phyloP scores from a whole-genome alignment of 805 yeast species.

The Saccharomyces eubayanus region DNA sequence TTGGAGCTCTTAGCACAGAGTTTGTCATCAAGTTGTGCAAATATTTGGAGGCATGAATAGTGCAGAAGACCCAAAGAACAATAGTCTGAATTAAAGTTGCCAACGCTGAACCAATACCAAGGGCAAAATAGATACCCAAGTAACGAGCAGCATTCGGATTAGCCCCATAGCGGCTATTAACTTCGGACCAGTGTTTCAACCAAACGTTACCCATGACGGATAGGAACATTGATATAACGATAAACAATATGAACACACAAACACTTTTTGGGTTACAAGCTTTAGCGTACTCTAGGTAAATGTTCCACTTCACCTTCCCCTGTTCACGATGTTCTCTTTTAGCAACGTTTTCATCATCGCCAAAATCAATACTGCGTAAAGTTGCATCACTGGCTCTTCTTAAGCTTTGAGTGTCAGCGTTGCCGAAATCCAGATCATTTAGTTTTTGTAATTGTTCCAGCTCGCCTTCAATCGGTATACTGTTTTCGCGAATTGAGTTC shows the following conservation, averaged over 20 bases:
- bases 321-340: slow-evolving; percentile 76
- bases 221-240: slow-evolving; percentile 50
- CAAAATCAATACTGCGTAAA: slow-evolving; percentile 28
- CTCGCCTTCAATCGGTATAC: slow-evolving; percentile 24
- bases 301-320: slow-evolving; percentile 86
- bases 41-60: slow-evolving; percentile 70
- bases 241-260: slow-evolving; percentile 43
- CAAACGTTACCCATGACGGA: slow-evolving; percentile 74
- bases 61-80: slow-evolving; percentile 69
- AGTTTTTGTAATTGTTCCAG: slow-evolving; percentile 27
- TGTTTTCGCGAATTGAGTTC: slow-evolving; percentile 11
- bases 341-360: slow-evolving; percentile 30
- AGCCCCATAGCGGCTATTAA: slow-evolving; percentile 56
- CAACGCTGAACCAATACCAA: slow-evolving; percentile 63
- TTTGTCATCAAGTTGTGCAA: slow-evolving; percentile 71
- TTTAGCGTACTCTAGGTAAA: slow-evolving; percentile 72
- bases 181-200: slow-evolving; percentile 97
- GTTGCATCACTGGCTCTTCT: slow-evolving; percentile 55
- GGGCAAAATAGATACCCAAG: slow-evolving; percentile 61
- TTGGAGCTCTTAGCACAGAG: slow-evolving; percentile 77
- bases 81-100: slow-evolving; percentile 57
- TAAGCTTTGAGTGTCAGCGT: slow-evolving; percentile 35
- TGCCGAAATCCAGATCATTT: slow-evolving; percentile 20
- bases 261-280: slow-evolving; percentile 77
- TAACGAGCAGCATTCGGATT: slow-evolving; percentile 71